Evolutionary conservation across 1,284 basidiomycete species (phyloP), one percentile per base, ranked within the genome.

Genomic region (Sporisorium reilianum): DNA sequence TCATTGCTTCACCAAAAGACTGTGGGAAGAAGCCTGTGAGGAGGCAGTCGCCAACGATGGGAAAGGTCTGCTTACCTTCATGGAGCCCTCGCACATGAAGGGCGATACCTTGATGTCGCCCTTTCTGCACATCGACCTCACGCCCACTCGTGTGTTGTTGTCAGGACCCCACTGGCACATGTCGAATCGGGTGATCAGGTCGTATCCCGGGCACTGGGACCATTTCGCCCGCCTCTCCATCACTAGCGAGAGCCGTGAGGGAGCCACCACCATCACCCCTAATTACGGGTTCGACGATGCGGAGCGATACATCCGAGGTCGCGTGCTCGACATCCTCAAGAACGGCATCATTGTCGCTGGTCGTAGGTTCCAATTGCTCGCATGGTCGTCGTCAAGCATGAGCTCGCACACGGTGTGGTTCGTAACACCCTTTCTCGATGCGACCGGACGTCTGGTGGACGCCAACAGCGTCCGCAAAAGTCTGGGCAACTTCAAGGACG

Each of bases 351-450:
- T 11, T 1, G 55, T 69, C 0, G 71, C 66, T 25, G 66, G 71
- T 8, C 61, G 66, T 9, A 50, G 59, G 9, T 74, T 62, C 58
- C 44, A 69, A 4, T 28, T 74, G 46, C 45, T 74, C 3, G 71
- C 66, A 5, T 74, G 71, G 71, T 61, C 57, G 3, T 61, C 62
- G 23, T 74, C 71, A 10, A 65, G 62, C 3, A 69, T 74, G 58
- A 57, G 55, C 32, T 56, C 65, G 11, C 66, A 74, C 30, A 69
- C 58, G 1, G 50, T 64, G 8, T 74, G 71, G 71, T 62, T 69
- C 26, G 26, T 64, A 0, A 60, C 62, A 1, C 65, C 65, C 0
- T 74, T 74, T 30, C 0, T 10, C 6, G 62, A 74, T 55, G 28
- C 36, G 2, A 32, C 20, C 6, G 62, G 71, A 8, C 32, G 40